Evolutionary conservation across 2,329 filamentous ascomycete species (phyloP).

Genomic region (Cyphellophora attinorum): DNA sequence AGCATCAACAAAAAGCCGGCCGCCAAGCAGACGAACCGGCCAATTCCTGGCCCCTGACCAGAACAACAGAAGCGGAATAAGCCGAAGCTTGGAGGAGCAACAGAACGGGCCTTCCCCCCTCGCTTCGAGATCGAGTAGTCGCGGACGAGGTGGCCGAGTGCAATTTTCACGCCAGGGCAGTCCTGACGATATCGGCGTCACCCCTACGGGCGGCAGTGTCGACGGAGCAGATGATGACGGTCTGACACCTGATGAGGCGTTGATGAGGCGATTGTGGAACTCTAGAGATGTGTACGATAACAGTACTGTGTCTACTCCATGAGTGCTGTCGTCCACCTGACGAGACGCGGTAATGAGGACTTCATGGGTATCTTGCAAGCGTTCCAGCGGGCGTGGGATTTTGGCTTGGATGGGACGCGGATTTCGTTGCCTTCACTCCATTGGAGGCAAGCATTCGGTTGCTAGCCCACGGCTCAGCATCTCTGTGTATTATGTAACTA

Average conservation of each 20-base stretch:
- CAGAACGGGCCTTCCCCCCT: slow-evolving; percentile 6
- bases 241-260: slow-evolving; percentile 14
- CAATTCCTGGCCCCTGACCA: slow-evolving; percentile 4
- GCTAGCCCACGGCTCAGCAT: no score
- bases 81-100: slow-evolving; percentile 12
- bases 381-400: no score
- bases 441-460: no score
- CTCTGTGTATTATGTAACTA: no score
- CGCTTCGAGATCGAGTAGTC: slow-evolving; percentile 5
- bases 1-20: slow-evolving; percentile 10
- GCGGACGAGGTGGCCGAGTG: slow-evolving; percentile 9
- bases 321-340: no score
- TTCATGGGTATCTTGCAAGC: no score
- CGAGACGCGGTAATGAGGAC: no score
- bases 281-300: slow-evolving; percentile 14
- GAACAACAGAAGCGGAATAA: slow-evolving; percentile 5
- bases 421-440: no score
- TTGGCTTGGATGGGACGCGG: no score
- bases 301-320: slow-evolving; percentile 1
- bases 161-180: slow-evolving; percentile 18
- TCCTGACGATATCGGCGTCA: slow-evolving; percentile 19
- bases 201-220: slow-evolving; percentile 13
- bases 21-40: slow-evolving; percentile 12
- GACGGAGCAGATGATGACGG: slow-evolving; percentile 16
- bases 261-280: slow-evolving; percentile 18